Evolutionary conservation across 352 stramenopile species (phyloP), one percentile per base, ranked within the genome.

Genomic region (Globisporangium cederbergense): DNA sequence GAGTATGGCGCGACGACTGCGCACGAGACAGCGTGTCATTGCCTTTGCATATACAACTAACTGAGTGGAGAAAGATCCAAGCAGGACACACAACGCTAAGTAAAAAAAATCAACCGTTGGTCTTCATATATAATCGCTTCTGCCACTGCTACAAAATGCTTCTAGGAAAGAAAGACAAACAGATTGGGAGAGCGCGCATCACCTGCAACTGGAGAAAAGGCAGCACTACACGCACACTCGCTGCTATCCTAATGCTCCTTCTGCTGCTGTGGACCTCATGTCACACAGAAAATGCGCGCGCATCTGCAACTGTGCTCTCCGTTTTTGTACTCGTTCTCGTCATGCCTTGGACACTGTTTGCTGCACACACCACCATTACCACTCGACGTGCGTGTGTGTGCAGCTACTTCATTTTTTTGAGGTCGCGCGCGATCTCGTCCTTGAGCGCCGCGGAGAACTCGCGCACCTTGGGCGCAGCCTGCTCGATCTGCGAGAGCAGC

Each of bases 331-430:
- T 34, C 30, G 9, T 46, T 34, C 34, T 40, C 22, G 38, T 38
- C 52, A n/a, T 58, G 50, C 11, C 28, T 20, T 25, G 50, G 50
- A 14, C 28, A 20, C 32, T 55, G 49, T 25, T 38, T 57, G 16
- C 6, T 57, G 28, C 32, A 55, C 49, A 38, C 13, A 22, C 25
- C 18, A 20, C 42, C n/a, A 47, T 14, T 14, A n/a, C 11, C 42
- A 28, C 25, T 28, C 25, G 25, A 28, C 25, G 25, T 47, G 4
- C 4, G 13, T n/a, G 6, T 49, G 16, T 22, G 16, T 49, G 43
- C 43, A 49, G 57, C 62, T 78, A 90, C 70, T 91, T 93, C 67
- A 82, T 84, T 66, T 90, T 94, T 55, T 83, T 86, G 22, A 90
- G 54, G 63, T 95, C 86, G 13, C 74, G 70, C 8, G 77, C 72